phyloP scores from a whole-genome alignment of 306 rosid species.

The Urtica urens region DNA sequence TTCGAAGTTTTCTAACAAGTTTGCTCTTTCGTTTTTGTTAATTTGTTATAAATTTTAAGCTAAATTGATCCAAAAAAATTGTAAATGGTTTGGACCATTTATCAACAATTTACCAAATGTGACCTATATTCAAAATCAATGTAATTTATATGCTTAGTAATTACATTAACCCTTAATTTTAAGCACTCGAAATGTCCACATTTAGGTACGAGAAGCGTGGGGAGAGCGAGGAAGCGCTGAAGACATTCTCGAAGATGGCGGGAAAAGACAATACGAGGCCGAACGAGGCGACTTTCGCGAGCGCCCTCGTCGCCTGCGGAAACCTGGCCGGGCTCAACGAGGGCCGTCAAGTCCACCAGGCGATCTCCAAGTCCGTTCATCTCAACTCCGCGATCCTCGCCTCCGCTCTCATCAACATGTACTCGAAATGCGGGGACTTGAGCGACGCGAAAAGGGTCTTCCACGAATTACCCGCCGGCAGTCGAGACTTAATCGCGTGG shows the following conservation, averaged over 20 bases:
- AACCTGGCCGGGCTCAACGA: conserved; percentile 34
- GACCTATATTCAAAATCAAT: no score
- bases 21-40: no score
- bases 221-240: conserved; percentile 37
- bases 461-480: conserved; percentile 21
- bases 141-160: no score
- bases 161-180: no score
- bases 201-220: conserved; percentile 36
- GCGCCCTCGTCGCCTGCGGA: conserved; percentile 39
- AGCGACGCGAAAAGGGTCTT: conserved; percentile 33
- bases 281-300: conserved; percentile 39
- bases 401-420: conserved; percentile 43
- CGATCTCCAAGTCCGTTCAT: conserved; percentile 28
- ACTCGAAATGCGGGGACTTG: conserved; percentile 44
- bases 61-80: no score
- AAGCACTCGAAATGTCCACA: no score
- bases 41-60: no score
- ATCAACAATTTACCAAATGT: no score
- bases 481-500: conserved; percentile 37
- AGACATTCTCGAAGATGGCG: conserved; percentile 27
- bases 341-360: conserved; percentile 44
- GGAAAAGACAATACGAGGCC: conserved; percentile 22
- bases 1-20: no score
- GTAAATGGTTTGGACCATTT: no score
- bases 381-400: conserved; percentile 21